Percentiles rank a stretch among this genome's conserved stretches.
Conservation (phyloP, 1,139 yeast genomes). For the Suhomyces taliae region DNA sequence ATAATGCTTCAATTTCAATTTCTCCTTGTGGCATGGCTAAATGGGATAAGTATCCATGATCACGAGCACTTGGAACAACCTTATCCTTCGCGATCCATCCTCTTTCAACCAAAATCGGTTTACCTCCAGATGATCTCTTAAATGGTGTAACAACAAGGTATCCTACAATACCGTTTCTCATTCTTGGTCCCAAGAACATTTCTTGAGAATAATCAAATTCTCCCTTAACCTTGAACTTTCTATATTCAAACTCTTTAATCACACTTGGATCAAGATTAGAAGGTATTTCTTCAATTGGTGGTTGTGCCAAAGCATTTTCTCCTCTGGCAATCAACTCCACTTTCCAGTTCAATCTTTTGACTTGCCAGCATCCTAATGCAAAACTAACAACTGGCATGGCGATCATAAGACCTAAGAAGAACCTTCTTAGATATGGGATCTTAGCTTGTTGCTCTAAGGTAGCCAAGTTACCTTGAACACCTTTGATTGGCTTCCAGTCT, state of each 20-base stretch:
- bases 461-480: conserved; percentile 48
- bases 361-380: conserved; percentile 93
- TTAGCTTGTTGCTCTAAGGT: conserved; percentile 42
- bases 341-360: conserved; percentile 83
- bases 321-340: conserved; percentile 77
- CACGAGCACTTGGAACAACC: conserved; percentile 63
- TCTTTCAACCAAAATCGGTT: conserved; percentile 74
- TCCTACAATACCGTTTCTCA: conserved; percentile 74
- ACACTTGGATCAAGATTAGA: conserved; percentile 54
- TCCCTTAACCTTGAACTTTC: conserved; percentile 74
- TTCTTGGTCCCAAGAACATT: conserved; percentile 88
- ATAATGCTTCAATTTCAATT: conserved; percentile 69
- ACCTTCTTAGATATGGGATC: conserved; percentile 42
- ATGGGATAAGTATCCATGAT: conserved; percentile 50
- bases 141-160: conserved; percentile 83
- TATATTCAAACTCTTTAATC: conserved; percentile 71
- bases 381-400: conserved; percentile 89
- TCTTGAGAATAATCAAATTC: conserved; percentile 82
- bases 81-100: conserved; percentile 88
- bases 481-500: conserved; percentile 79
- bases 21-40: conserved; percentile 74
- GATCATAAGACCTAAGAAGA: conserved; percentile 59
- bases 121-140: conserved; percentile 69
- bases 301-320: conserved; percentile 75
- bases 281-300: conserved; percentile 70